These are phyloP conservation scores for Pseudocercospora fuligena DNA, from an alignment of 2,329 filamentous ascomycete species.

Conservation along the genomic window DNA sequence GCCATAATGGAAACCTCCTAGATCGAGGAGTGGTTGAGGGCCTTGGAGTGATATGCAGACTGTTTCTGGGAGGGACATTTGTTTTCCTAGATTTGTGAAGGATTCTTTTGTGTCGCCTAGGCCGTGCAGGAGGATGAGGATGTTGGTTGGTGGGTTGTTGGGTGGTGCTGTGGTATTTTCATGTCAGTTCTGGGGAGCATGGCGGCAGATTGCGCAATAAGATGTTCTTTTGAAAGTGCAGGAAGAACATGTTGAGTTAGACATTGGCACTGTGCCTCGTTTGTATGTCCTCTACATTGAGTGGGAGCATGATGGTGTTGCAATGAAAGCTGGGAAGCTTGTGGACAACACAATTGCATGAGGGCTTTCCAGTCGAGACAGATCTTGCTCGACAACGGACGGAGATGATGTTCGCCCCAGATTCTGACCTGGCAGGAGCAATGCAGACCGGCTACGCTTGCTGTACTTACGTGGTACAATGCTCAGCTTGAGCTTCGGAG, in stretches of 20 bases:
- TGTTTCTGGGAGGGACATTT: conserved; percentile 76
- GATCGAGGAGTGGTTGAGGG: conserved; percentile 67
- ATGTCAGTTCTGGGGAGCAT: conserved; percentile 2
- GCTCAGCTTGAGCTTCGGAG: conserved; percentile 45
- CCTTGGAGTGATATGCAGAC: conserved; percentile 75
- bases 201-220: too few species aligned
- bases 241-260: too few species aligned
- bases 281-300: too few species aligned
- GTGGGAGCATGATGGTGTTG: too few species aligned
- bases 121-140: conserved; percentile 83
- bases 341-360: too few species aligned
- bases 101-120: conserved; percentile 75
- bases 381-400: too few species aligned
- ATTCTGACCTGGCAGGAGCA: not conserved
- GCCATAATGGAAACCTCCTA: conserved; percentile 69
- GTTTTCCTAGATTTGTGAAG: conserved; percentile 71
- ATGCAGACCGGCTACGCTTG: not conserved
- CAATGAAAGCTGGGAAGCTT: too few species aligned
- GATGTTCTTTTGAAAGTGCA: not conserved
- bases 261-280: too few species aligned
- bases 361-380: too few species aligned
- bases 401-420: too few species aligned
- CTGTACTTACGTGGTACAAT: conserved; percentile 52
- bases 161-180: conserved; percentile 43
- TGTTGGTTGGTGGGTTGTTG: conserved; percentile 67